These are phyloP conservation scores for Ophiostoma ulmi DNA, from an alignment of 2,329 filamentous ascomycete species.

Conservation along the genomic window DNA sequence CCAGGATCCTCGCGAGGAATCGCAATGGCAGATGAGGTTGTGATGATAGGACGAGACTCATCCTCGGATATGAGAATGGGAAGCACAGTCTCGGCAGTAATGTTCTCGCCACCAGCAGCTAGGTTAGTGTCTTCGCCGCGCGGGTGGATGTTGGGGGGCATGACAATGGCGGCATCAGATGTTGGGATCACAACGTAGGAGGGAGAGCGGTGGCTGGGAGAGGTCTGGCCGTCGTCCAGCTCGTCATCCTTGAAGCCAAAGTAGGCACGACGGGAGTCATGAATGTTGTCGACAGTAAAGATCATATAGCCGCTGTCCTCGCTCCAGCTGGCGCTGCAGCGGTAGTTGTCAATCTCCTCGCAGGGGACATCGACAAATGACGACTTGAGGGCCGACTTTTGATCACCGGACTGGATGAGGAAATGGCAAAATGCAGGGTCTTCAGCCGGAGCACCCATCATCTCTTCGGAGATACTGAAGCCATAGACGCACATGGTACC, in stretches of 20 bases:
- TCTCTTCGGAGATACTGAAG: constrained; percentile 24
- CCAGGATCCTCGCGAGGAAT: background rate
- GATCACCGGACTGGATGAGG: background rate
- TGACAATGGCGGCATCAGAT: background rate
- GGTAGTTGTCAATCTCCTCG: constrained; percentile 23
- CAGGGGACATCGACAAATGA: constrained; percentile 25
- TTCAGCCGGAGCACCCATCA: background rate
- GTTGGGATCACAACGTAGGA: constrained; percentile 19
- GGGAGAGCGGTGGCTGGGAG: constrained; percentile 14
- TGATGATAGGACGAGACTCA: background rate
- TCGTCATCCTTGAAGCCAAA: constrained; percentile 28
- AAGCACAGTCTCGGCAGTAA: background rate
- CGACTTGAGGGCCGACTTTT: constrained; percentile 11
- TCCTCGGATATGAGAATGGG: constrained; percentile 1
- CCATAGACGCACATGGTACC: constrained; percentile 26
- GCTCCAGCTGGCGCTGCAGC: constrained; percentile 28
- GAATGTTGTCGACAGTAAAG: constrained; percentile 28
- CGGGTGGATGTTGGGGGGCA: constrained; percentile 8
- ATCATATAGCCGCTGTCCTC: constrained; percentile 26
- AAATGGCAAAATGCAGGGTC: constrained; percentile 23
- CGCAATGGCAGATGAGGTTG: background rate
- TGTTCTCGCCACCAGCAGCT: background rate
- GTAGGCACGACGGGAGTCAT: constrained; percentile 25
- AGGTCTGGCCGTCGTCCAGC: constrained; percentile 18
- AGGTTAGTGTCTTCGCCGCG: background rate